Evolutionary conservation across 176 grass and related monocot species (phyloP), one percentile per base, ranked within the genome.

Genomic region (Puya raimondii): DNA sequence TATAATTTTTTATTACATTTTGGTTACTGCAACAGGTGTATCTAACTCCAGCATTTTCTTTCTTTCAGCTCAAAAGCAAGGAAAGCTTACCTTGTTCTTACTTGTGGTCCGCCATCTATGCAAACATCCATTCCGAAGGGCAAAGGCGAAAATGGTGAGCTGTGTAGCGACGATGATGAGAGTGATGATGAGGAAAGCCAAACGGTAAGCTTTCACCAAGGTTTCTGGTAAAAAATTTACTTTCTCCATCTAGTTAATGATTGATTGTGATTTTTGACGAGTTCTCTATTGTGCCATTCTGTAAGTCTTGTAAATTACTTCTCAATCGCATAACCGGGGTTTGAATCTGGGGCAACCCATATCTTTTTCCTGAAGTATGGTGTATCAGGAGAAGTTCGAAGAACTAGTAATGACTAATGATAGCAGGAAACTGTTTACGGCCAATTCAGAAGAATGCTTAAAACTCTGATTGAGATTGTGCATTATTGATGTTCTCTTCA

Each of bases 51-150:
- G 51, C 2, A 16, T 42, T 18, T 25, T 68, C 13, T 69, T 49
- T 16, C 6, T 12, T 4, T 25, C 80, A 96, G 93, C 83, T 92
- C 93, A 64, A 96, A 96, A 87, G 88, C 93, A 72, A 89, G 91
- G 74, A 96, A 96, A 74, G 83, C 75, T 20, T 96, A 96, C 72
- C 93, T 96, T 79, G 93, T 96, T 84, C 86, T 96, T 56, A 92
- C 93, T 50, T 96, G 93, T 77, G 86, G 93, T 57, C 23, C 86
- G 20, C 76, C 89, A 77, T 97, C 88, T 13, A 2, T 87, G 63
- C 71, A 76, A 82, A 79, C 86, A 17, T 83, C 79, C 1, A 84
- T 90, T 81, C 93, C 89, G 48, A 92, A 88, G 65, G 89, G 77
- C 27, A 97, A 92, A 87, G 93, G 93, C 74, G 76, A 80, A 80